Evolutionary conservation across 805 yeast species (phyloP).

Genomic region (Cyberlindnera veronae): DNA sequence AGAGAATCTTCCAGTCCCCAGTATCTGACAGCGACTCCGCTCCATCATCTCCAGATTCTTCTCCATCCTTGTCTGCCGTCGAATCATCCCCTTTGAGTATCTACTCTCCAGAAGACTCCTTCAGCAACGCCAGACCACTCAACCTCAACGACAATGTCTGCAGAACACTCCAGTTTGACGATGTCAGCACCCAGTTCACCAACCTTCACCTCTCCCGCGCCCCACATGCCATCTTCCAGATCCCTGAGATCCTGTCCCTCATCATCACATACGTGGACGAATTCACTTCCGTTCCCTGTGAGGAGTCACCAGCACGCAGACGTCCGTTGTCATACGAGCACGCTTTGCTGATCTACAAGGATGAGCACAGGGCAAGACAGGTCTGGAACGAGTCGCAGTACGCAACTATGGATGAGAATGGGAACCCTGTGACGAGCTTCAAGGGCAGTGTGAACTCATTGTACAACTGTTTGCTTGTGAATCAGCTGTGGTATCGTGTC

Average conservation of each 20-base stretch:
- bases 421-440: slow-evolving; percentile 21
- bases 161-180: slow-evolving; percentile 9
- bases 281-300: slow-evolving; percentile 56
- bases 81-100: slow-evolving; percentile 7
- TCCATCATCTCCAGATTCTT: slow-evolving; percentile 8
- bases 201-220: slow-evolving; percentile 1
- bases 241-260: slow-evolving; percentile 70
- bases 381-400: slow-evolving; percentile 38
- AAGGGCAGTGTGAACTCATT: slow-evolving; percentile 31
- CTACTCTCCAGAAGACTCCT: slow-evolving; percentile 1
- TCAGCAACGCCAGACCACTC: slow-evolving; percentile 2
- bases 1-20: slow-evolving; percentile 14
- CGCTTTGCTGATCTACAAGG: slow-evolving; percentile 63
- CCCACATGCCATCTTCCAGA: slow-evolving; percentile 47
- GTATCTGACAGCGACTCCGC: slow-evolving; percentile 13
- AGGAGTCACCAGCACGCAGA: slow-evolving; percentile 56
- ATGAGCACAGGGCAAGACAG: slow-evolving; percentile 42
- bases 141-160: slow-evolving; percentile 1
- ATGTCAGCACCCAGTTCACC: slow-evolving; percentile 12
- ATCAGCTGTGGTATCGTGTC: slow-evolving; percentile 57
- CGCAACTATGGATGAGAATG: slow-evolving; percentile 11
- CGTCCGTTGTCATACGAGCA: slow-evolving; percentile 66
- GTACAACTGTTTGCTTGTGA: slow-evolving; percentile 64
- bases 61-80: slow-evolving; percentile 4
- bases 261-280: slow-evolving; percentile 62